Evolutionary conservation across 164 flowering plant genomes (phyloP), one percentile per base, ranked within the genome.

Genomic region (Sextonia rubra): DNA sequence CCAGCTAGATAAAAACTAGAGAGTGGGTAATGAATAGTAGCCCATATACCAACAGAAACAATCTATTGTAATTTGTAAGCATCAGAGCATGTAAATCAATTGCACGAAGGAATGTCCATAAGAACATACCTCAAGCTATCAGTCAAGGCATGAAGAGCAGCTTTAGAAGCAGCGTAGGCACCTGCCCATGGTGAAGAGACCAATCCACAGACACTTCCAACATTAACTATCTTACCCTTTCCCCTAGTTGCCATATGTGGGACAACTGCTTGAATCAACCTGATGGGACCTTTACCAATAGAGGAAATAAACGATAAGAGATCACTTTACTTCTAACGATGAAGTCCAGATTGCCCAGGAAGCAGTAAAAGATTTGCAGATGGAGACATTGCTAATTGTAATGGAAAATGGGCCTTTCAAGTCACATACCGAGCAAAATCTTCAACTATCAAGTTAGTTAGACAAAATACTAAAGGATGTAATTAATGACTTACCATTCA

Each of bases 101-200:
- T 20, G n/a, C 7, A 63, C 12, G 26, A 22, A 12, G 27, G n/a
- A 48, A 15, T 55, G 62, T 37, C 68, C 52, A 52, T 29, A 18
- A 27, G 26, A n/a, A 76, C 84, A 72, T 47, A 94, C 98, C 99
- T 91, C 75, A 95, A 75, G 69, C 85, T 79, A 73, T 93, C 96
- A 44, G 90, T 82, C 1, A 95, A 68, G n/a, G 97, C 77, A 81
- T 95, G 98, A 63, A 91, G 70, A 74, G 96, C 97, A 78, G 94
- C 91, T 87, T 95, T 95, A 5, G 99, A 82, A 47, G 97, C 89
- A 70, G 87, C 76, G 74, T 93, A 95, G 76, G 78, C 83, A 72
- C 99, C 99, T 29, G 90, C 85, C 98, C 98, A 92, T 20, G 99
- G 98, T 66, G 84, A 82, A 62, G 97, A 91, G 7, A 85, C 89